phyloP scores from a whole-genome alignment of 2,329 filamentous ascomycete genomes.

The Colletotrichum filicis region DNA sequence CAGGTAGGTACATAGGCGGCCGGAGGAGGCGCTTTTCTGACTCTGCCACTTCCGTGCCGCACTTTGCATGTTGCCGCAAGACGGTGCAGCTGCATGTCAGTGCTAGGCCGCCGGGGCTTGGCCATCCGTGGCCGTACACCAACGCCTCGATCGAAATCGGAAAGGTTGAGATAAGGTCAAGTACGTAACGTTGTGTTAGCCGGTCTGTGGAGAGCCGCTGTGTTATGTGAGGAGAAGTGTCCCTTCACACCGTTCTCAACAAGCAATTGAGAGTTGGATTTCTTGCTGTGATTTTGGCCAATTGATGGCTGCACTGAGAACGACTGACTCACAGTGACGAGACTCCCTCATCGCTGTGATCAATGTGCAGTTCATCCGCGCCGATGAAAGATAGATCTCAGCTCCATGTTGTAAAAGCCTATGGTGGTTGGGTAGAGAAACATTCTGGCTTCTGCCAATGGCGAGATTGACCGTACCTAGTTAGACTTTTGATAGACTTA shows the following conservation, averaged over 20 bases:
- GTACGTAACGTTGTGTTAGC: slow-evolving; percentile 1
- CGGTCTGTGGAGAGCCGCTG: neutral
- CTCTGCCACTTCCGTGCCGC: slow-evolving; percentile 17
- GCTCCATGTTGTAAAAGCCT: neutral
- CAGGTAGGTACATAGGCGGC: neutral
- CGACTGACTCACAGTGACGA: neutral
- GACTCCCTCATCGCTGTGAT: neutral
- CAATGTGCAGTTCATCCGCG: neutral
- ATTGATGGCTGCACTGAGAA: neutral
- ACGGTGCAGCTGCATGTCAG: slow-evolving; percentile 5
- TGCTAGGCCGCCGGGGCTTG: slow-evolving; percentile 3
- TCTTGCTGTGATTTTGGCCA: neutral
- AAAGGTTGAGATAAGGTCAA: neutral
- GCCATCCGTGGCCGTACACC: neutral
- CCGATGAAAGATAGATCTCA: neutral
- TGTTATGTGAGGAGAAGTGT: neutral
- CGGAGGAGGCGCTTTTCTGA: neutral
- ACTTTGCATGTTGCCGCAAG: slow-evolving; percentile 2
- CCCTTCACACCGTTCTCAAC: neutral
- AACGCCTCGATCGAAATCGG: neutral
- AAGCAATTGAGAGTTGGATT: neutral
- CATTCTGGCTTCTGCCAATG: neutral
- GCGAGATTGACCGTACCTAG: neutral
- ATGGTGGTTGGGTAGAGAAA: neutral
- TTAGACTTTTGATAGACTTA: neutral